These are phyloP conservation scores for Mortierella polycephala DNA, from an alignment of 371 early-diverging fungal species.

Conservation along the genomic window DNA sequence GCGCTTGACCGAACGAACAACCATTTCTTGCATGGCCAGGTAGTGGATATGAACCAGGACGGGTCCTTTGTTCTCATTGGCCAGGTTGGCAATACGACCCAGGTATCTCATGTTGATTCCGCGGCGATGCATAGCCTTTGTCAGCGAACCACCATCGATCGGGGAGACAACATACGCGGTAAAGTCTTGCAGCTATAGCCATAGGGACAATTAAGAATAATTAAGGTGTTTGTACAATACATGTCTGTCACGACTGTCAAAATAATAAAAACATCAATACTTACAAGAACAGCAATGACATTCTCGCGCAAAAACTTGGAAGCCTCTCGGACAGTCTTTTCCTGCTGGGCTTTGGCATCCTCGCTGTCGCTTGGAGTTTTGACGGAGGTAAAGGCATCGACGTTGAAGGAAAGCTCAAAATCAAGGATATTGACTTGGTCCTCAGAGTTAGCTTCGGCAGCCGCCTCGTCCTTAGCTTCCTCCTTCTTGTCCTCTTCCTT, in stretches of 20 bases:
- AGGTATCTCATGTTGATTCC: conserved; percentile 98
- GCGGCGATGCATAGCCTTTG: conserved; percentile 89
- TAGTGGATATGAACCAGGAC: conserved; percentile 66
- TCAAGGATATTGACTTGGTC: conserved; percentile 68
- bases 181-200: conserved; percentile 69
- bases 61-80: conserved; percentile 68
- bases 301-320: conserved; percentile 80
- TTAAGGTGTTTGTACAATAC: neutral
- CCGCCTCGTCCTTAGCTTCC: conserved; percentile 27
- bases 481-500: conserved; percentile 52
- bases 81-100: conserved; percentile 74
- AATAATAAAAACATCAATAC: neutral
- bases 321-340: conserved; percentile 76
- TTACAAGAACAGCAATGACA: conserved; percentile 77
- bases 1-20: conserved; percentile 86
- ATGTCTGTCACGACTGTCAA: neutral
- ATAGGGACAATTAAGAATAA: neutral
- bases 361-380: conserved; percentile 51
- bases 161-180: conserved; percentile 80
- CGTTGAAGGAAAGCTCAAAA: conserved; percentile 81
- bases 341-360: conserved; percentile 55
- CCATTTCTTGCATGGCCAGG: conserved; percentile 83
- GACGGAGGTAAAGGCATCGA: conserved; percentile 80
- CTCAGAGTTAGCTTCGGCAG: conserved; percentile 38
- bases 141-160: conserved; percentile 83